Conservation (phyloP, 352 stramenopile species). For the Peronospora destructor region DNA sequence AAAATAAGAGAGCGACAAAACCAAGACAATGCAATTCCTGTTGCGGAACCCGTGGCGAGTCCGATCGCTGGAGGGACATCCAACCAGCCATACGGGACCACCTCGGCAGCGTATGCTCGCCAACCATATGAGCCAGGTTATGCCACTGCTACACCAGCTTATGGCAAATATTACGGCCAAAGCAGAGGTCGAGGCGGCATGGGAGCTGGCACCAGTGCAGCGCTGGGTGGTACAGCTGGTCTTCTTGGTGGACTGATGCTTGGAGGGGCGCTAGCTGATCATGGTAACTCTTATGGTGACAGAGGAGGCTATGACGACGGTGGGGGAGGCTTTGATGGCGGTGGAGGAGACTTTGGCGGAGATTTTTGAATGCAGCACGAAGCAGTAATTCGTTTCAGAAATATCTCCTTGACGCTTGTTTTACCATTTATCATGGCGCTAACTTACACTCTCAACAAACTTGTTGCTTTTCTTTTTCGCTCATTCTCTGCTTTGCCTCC, state of each 20-base stretch:
- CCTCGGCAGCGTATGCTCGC: slow-evolving; percentile 11
- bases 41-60: slow-evolving; percentile 13
- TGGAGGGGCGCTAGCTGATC: slow-evolving; percentile 33
- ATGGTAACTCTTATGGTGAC: slow-evolving; percentile 11
- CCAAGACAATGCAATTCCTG: slow-evolving; percentile 10
- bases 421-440: slow-evolving; percentile 12
- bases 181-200: slow-evolving; percentile 28
- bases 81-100: slow-evolving; percentile 7
- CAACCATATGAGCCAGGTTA: slow-evolving; percentile 13
- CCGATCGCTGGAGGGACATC: slow-evolving; percentile 2
- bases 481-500: too few relatives aligned
- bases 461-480: too few relatives aligned
- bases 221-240: slow-evolving; percentile 39
- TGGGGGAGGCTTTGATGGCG: slow-evolving; percentile 22
- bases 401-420: slow-evolving; percentile 15
- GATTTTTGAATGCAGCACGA: slow-evolving; percentile 34
- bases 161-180: slow-evolving; percentile 18
- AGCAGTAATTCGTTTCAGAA: slow-evolving; percentile 7
- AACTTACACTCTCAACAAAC: too few relatives aligned
- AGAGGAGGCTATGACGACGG: slow-evolving; percentile 23
- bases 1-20: slow-evolving; percentile 4
- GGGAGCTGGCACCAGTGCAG: slow-evolving; percentile 39
- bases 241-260: slow-evolving; percentile 40
- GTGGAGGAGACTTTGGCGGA: slow-evolving; percentile 35
- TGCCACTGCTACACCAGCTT: slow-evolving; percentile 14